Evolutionary conservation across 148 eudicot genomes (phyloP).

Genomic region (Selenicereus undatus): DNA sequence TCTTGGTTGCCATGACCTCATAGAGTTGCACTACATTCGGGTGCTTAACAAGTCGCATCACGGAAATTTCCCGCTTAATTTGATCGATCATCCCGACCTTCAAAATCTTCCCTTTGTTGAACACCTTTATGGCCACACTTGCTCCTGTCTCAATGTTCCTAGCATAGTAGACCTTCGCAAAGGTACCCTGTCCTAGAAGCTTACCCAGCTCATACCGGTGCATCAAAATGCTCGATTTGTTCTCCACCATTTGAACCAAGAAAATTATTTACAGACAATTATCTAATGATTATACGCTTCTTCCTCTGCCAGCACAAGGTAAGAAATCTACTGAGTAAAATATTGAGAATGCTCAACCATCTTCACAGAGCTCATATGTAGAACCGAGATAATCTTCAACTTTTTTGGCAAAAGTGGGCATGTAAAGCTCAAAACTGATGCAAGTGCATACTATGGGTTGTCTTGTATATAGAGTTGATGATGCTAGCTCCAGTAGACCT

Average conservation of each 20-base stretch:
- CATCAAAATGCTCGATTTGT: slow-evolving; percentile 34
- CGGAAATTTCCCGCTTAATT: slow-evolving; percentile 53
- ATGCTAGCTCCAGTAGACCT: slow-evolving; percentile 34
- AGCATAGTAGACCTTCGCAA: slow-evolving; percentile 48
- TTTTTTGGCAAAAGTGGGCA: slow-evolving; percentile 31
- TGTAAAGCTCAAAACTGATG: slow-evolving; percentile 25
- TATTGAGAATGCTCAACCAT: slow-evolving; percentile 46
- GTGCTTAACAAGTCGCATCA: slow-evolving; percentile 45
- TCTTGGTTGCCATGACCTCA: slow-evolving; percentile 50
- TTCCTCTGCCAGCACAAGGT: slow-evolving; percentile 1
- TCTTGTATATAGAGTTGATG: slow-evolving; percentile 17
- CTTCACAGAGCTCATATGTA: slow-evolving; percentile 57
- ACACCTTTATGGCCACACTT: slow-evolving; percentile 42
- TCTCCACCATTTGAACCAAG: slow-evolving; percentile 21
- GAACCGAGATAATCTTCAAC: slow-evolving; percentile 31
- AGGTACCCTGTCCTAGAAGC: slow-evolving; percentile 51
- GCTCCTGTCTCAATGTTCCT: slow-evolving; percentile 41
- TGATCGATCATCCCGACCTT: slow-evolving; percentile 47
- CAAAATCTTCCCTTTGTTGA: slow-evolving; percentile 43
- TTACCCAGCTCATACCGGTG: slow-evolving; percentile 42
- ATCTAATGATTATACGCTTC: not conserved
- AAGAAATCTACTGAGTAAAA: slow-evolving; percentile 5
- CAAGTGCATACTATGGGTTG: slow-evolving; percentile 10
- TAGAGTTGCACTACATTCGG: slow-evolving; percentile 45
- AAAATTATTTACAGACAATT: slow-evolving; percentile 4